These are phyloP conservation scores for Irineochytrium annulatum DNA, from an alignment of 192 early-diverging fungal genomes.

Conservation along the genomic window DNA sequence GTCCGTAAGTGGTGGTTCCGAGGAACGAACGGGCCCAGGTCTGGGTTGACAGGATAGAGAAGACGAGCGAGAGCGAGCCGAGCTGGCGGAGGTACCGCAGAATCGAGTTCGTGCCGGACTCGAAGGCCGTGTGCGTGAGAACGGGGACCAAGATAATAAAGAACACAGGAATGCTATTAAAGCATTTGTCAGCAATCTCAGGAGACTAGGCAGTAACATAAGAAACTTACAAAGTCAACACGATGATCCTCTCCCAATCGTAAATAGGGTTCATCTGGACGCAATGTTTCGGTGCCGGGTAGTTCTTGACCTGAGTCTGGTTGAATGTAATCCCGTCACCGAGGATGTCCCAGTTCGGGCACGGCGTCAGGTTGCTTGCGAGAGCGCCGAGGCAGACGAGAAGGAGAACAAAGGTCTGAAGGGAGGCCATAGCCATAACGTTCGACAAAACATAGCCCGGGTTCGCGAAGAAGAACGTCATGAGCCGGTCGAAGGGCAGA, in stretches of 20 bases:
- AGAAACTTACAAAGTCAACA: constrained; percentile 8
- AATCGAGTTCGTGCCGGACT: constrained; percentile 7
- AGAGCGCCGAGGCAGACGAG: constrained; percentile 17
- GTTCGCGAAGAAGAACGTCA: constrained; percentile 87
- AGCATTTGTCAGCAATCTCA: not conserved
- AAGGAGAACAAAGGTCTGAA: constrained; percentile 21
- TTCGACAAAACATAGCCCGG: constrained; percentile 36
- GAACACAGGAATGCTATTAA: constrained; percentile 14
- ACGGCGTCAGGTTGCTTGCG: constrained; percentile 8
- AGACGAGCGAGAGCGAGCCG: constrained; percentile 72
- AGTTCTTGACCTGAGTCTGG: not conserved
- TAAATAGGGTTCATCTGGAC: constrained; percentile 4
- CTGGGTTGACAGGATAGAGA: constrained; percentile 83
- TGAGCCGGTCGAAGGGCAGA: constrained; percentile 76
- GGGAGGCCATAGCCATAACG: constrained; percentile 12
- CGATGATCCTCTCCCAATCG: constrained; percentile 16
- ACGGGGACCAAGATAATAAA: constrained; percentile 21
- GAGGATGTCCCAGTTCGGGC: constrained; percentile 6
- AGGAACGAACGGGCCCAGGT: constrained; percentile 9
- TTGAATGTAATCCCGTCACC: constrained; percentile 23
- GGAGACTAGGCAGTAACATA: not conserved
- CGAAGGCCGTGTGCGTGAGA: constrained; percentile 13
- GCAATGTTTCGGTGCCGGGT: constrained; percentile 6
- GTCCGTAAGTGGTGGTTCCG: constrained; percentile 2
- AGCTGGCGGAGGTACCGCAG: constrained; percentile 8